phyloP scores from a whole-genome alignment of 768 basidiomycete species.

The Boletus huronensis region DNA sequence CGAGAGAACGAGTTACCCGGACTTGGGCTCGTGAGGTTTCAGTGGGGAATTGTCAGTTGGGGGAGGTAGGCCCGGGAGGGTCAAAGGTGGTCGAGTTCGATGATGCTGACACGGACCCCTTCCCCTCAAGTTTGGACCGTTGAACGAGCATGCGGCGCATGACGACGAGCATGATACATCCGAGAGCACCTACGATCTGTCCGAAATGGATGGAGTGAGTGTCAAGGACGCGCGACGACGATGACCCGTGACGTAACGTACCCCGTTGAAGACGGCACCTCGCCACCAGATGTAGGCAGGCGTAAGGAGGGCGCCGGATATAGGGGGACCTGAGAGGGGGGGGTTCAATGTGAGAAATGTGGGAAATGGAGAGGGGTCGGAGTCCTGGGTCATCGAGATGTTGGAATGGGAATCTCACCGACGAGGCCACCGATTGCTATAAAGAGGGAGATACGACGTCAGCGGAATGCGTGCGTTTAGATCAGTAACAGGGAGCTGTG shows the following conservation, averaged over 20 bases:
- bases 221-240: neutral
- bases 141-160: constrained; percentile 25
- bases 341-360: neutral
- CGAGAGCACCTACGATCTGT: constrained; percentile 24
- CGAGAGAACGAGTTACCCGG: too few species aligned
- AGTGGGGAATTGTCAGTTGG: too few species aligned
- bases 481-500: neutral
- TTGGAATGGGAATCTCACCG: constrained; percentile 4
- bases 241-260: constrained; percentile 12
- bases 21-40: too few species aligned
- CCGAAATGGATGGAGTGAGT: neutral
- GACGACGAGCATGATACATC: constrained; percentile 23
- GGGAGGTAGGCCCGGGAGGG: too few species aligned
- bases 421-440: constrained; percentile 16
- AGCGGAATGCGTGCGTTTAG: neutral
- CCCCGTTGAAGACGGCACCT: constrained; percentile 51
- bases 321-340: constrained; percentile 44
- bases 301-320: constrained; percentile 55
- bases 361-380: too few species aligned
- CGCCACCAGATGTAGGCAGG: constrained; percentile 55
- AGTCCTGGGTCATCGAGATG: too few species aligned
- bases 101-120: too few species aligned
- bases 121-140: too few species aligned
- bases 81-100: too few species aligned
- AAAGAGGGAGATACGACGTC: neutral